Conservation (phyloP, 495 filamentous ascomycete species). For the Letharia lupina region DNA sequence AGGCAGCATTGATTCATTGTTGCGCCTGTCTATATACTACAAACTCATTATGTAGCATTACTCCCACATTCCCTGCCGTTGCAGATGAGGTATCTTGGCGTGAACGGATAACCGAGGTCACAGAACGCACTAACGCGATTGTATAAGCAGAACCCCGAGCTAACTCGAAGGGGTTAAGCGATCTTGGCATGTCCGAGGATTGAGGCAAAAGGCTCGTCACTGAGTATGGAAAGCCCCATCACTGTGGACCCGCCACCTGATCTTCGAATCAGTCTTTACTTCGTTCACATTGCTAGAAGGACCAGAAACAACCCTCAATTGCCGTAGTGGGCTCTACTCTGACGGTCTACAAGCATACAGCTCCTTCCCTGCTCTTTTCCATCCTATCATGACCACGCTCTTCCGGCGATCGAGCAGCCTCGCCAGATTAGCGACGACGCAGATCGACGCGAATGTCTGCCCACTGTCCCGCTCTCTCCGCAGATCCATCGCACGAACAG, state of each 20-base stretch:
- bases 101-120: background rate
- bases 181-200: background rate
- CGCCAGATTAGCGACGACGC: constrained; percentile 51
- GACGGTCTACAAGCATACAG: background rate
- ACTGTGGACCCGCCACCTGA: background rate
- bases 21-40: background rate
- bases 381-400: constrained; percentile 51
- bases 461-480: constrained; percentile 32
- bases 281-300: background rate
- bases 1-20: background rate
- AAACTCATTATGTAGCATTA: no score
- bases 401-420: constrained; percentile 58
- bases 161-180: no score
- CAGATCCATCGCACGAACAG: constrained; percentile 29
- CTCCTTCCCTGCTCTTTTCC: background rate
- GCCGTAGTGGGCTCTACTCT: background rate
- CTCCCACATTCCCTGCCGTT: no score
- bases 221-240: background rate
- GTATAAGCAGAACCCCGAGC: background rate
- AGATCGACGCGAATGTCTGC: constrained; percentile 39
- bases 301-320: background rate
- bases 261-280: background rate
- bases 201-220: background rate
- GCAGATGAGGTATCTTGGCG: background rate
- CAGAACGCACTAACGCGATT: background rate